phyloP scores from a whole-genome alignment of 306 rosid genomes.

The Trifolium fragiferum region DNA sequence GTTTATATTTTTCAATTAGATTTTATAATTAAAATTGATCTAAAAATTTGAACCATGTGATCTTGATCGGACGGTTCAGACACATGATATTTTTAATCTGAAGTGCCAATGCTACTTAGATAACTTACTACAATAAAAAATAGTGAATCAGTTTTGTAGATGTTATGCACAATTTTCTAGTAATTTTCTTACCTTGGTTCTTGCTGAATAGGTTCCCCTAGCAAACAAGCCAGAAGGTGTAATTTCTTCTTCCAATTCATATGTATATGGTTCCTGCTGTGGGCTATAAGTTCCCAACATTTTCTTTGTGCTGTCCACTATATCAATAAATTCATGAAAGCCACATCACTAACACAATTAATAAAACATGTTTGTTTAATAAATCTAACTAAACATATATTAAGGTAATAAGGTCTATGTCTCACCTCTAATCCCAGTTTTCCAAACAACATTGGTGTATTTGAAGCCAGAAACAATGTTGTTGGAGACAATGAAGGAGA shows the following conservation, averaged over 20 bases:
- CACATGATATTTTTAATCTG: background rate
- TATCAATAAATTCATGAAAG: slow-evolving; percentile 39
- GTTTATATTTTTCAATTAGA: no score
- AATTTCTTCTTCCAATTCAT: slow-evolving; percentile 75
- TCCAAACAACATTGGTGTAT: slow-evolving; percentile 81
- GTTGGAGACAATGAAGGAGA: slow-evolving; percentile 64
- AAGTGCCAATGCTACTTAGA: background rate
- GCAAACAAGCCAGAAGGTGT: slow-evolving; percentile 84
- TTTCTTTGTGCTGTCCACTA: slow-evolving; percentile 75
- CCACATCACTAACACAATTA: slow-evolving; percentile 30
- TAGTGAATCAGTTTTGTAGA: slow-evolving; percentile 35
- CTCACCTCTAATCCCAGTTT: slow-evolving; percentile 73
- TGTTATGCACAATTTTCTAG: background rate
- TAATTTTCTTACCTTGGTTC: slow-evolving; percentile 67
- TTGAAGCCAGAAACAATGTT: slow-evolving; percentile 90
- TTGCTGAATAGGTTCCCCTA: slow-evolving; percentile 80
- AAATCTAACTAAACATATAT: slow-evolving; percentile 30
- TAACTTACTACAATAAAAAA: background rate
- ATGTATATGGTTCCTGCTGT: slow-evolving; percentile 70
- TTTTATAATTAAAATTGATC: no score
- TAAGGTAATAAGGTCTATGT: background rate
- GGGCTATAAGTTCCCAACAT: slow-evolving; percentile 94
- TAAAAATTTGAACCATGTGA: no score
- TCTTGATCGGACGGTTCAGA: no score
- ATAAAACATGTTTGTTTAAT: background rate